Percentiles rank a stretch among this genome's conserved stretches.
These are phyloP conservation scores for Lasiodiplodia citricola DNA, from an alignment of 2,329 filamentous ascomycete species.

Conservation along the genomic window DNA sequence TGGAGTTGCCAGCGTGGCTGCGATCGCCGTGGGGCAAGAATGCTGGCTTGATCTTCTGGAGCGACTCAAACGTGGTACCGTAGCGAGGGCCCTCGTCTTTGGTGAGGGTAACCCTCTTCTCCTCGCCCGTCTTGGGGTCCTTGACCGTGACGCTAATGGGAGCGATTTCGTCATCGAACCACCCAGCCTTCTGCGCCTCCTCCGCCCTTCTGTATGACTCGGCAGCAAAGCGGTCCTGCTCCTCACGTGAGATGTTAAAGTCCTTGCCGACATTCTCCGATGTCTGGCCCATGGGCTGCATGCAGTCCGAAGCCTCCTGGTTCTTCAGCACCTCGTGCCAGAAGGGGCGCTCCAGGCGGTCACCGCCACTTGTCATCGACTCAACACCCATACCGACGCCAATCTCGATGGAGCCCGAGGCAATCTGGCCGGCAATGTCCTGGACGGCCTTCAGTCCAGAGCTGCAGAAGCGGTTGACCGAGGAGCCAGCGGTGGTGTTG, in stretches of 20 bases:
- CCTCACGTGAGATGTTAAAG: conserved; percentile 80
- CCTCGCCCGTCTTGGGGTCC: conserved; percentile 80
- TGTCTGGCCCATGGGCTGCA: conserved; percentile 97
- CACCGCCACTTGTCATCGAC: conserved; percentile 78
- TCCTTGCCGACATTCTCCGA: conserved; percentile 94
- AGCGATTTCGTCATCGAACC: conserved; percentile 92
- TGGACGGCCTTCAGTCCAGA: conserved; percentile 94
- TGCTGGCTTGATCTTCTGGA: conserved; percentile 85
- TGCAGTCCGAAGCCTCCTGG: conserved; percentile 82
- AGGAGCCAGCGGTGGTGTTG: conserved; percentile 80
- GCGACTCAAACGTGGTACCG: conserved; percentile 82
- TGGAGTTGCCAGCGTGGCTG: conserved; percentile 92
- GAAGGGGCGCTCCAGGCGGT: conserved; percentile 74
- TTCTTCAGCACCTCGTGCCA: conserved; percentile 74
- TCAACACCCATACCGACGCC: conserved; percentile 90
- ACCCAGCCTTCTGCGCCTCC: conserved; percentile 85
- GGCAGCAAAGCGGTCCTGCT: conserved; percentile 83
- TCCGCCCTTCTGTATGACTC: conserved; percentile 90
- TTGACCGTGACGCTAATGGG: conserved; percentile 83
- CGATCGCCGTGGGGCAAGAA: conserved; percentile 88
- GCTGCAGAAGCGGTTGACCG: conserved; percentile 95
- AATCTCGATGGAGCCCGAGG: conserved; percentile 78
- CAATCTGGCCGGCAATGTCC: conserved; percentile 90
- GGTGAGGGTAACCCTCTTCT: conserved; percentile 77
- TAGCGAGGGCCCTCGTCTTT: conserved; percentile 89